These are phyloP conservation scores for Pulveroboletus sp. DNA, from an alignment of 768 basidiomycete species.

Conservation along the genomic window DNA sequence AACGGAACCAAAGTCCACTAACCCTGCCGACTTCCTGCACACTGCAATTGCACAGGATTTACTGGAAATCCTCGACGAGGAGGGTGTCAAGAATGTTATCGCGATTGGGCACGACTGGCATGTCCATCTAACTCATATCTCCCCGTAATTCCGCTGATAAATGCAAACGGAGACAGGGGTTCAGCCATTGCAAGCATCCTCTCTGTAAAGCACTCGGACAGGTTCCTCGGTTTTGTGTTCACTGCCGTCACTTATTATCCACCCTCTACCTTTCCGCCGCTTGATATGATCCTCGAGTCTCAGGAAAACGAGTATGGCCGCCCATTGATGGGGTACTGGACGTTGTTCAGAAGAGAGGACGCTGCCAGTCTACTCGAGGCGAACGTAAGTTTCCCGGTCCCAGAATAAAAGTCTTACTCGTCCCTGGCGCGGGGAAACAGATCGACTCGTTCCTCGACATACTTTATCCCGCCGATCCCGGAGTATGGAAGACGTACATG, in stretches of 20 bases:
- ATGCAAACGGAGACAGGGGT: conserved; percentile 30
- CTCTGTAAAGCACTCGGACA: conserved; percentile 34
- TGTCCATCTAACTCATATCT: not conserved
- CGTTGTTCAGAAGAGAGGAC: conserved; percentile 30
- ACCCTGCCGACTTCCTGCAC: conserved; percentile 25
- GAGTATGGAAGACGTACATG: conserved; percentile 33
- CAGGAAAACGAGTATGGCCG: conserved; percentile 29
- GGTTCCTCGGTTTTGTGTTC: conserved; percentile 40
- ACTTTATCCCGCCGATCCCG: conserved; percentile 32
- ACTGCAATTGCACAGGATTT: conserved; percentile 30
- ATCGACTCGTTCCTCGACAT: conserved; percentile 38
- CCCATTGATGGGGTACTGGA: conserved; percentile 42
- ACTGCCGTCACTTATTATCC: conserved; percentile 32
- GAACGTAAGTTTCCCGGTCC: conserved; percentile 24
- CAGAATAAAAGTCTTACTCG: not conserved
- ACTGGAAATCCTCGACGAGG: conserved; percentile 36
- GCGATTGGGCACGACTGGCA: conserved; percentile 42
- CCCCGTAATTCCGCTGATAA: not conserved
- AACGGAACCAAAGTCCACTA: conserved; percentile 38
- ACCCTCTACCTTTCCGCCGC: conserved; percentile 23
- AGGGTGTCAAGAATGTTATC: conserved; percentile 29
- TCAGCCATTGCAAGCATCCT: conserved; percentile 31
- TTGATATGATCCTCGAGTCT: conserved; percentile 23
- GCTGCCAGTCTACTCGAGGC: conserved; percentile 31
- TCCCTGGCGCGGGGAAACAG: conserved; percentile 14